Evolutionary conservation across 176 grass and related monocot genomes (phyloP), one percentile per base, ranked within the genome.

Genomic region (Ananas comosus): DNA sequence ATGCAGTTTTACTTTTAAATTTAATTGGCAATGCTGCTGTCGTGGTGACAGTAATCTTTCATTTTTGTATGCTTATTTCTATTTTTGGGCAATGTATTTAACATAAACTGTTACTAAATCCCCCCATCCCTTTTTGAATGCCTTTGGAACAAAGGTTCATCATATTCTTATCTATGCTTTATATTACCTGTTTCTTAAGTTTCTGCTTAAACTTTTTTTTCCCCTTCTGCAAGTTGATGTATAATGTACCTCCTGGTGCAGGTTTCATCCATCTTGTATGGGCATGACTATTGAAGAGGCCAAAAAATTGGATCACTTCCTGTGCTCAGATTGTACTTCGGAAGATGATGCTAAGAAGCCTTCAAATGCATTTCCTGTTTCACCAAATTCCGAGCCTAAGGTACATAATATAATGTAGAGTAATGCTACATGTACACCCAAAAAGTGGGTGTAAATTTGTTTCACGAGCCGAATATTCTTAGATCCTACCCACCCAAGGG

Each of bases 191-290:
- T 7, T 66, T 66, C 49, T 74, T 78, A 61, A 49, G 28, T 4
- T 48, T 48, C 33, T 47, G 64, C 68, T 73, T 52, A 2, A 42
- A 65, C 59, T 25, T 65, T 16, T 67, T 67, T 48, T 13, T 29
- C 9, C 33, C 48, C 9, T 48, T 42, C 33, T 42, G 33, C 33
- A 42, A 42, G 10, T 67, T 67, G 28, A 49, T 65, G 63, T 59
- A 71, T 16, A 47, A 70, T 70, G n/a, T 18, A 12, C 13, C 49
- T 9, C 49, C 23, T 76, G 24, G 6, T 74, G 50, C 76, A 96
- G 91, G 91, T 96, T 96, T 53, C 91, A 96, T 83, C 91, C 91
- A 66, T 90, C 87, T 51, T 96, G 91, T 86, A 96, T 96, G 91
- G 84, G 80, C 71, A 96, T 96, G 91, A 87, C 84, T 54, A 90